Conservation (phyloP, 306 rosid genomes). For the Cicer cuneatum region DNA sequence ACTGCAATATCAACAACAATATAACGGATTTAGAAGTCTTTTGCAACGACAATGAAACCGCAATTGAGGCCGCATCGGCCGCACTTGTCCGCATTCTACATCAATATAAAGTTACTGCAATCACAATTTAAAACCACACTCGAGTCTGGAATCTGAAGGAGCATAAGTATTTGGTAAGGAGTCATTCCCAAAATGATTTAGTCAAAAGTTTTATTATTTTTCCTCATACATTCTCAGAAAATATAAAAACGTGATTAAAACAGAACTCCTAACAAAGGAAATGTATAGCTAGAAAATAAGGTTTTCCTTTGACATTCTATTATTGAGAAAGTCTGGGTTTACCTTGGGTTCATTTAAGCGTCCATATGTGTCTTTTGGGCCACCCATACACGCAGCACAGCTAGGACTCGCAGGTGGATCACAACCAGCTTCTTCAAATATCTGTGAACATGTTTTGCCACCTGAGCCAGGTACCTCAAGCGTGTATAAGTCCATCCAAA, state of each 20-base stretch:
- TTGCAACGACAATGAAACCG: no score
- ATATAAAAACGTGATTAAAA: neutral
- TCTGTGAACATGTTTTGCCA: conserved; percentile 89
- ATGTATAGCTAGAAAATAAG: neutral
- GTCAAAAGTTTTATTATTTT: neutral
- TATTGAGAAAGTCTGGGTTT: conserved; percentile 17
- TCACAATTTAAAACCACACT: no score
- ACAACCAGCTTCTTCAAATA: conserved; percentile 94
- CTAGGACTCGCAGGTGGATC: conserved; percentile 91
- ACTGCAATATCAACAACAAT: no score
- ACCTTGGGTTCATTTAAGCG: conserved; percentile 79
- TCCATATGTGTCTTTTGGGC: conserved; percentile 84
- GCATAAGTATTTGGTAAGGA: neutral
- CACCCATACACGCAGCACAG: conserved; percentile 94
- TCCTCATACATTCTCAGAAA: neutral
- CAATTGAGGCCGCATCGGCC: no score
- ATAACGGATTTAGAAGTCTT: no score
- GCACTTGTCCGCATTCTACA: no score
- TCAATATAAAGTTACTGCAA: no score
- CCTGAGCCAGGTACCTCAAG: conserved; percentile 81
- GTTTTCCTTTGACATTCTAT: neutral
- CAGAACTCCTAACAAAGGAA: neutral
- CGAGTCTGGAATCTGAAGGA: neutral
- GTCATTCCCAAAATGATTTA: neutral
- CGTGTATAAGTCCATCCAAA: conserved; percentile 84